Evolutionary conservation across 1,139 yeast genomes (phyloP), one percentile per base, ranked within the genome.

Genomic region (Blastobotrys aristatus): DNA sequence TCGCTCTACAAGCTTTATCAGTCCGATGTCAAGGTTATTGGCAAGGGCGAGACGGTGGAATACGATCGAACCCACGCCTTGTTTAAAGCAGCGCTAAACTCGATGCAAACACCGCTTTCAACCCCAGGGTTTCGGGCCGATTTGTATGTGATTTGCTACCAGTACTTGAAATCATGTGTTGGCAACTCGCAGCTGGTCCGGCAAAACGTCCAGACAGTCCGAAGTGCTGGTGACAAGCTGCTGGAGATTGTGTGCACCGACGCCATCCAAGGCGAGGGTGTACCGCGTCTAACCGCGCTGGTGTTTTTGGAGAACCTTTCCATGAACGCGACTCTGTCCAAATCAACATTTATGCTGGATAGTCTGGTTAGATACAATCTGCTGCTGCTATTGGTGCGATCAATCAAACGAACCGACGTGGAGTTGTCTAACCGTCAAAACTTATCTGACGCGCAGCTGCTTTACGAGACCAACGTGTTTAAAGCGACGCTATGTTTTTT

Each of bases 251-350:
- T 88, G 30, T 81, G 88, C 58, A 80, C 79, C 53, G 97, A 92
- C 66, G 83, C 94, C 0, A 76, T 87, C 14, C 74, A 80, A 49
- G 89, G 94, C 1, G 95, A 85, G 56, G 94, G 94, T 0, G 70
- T 84, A 0, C 77, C 84, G 2, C 75, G 95, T 55, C 74, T 89
- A n/a, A 82, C 92, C 0, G 83, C 96, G 1, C 70, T 89, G 14
- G 65, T 88, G 18, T 69, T 90, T 14, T 66, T 92, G 53, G 95
- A 88, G 56, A 77, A 84, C 1, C 66, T 89, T 46, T 73, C 82
- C 36, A 81, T 81, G 55, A 63, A 86, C 32, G 77, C 84, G 0
- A 69, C 76, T 17, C 60, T 67, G n/a, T 50, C 66, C 8, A 72
- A 76, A 43, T 72, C 76, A n/a, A 75, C 77, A 49, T 77, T 79